Percentiles rank a stretch among this genome's conserved stretches.
phyloP scores from a whole-genome alignment of 1,139 yeast species.

The Groenewaldozyma sp. region DNA sequence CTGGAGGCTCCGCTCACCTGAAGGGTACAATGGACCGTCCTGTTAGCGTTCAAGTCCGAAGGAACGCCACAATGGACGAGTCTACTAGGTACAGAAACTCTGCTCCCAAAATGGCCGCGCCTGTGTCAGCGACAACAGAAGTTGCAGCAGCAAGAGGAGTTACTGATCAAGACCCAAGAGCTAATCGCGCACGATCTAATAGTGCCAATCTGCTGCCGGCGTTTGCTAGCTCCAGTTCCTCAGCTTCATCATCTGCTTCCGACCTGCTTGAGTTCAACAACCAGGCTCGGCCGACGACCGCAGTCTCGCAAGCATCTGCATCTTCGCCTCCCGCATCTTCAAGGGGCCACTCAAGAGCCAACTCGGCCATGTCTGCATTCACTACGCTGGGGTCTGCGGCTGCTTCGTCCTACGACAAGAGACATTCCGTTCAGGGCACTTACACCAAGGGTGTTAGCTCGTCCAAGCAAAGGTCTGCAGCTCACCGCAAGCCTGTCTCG shows the following conservation, averaged over 20 bases:
- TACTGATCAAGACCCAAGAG: too few relatives aligned
- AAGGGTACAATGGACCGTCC: conserved; percentile 18
- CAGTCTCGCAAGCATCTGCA: conserved; percentile 3
- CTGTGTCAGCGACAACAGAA: neutral
- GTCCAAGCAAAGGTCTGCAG: conserved; percentile 1
- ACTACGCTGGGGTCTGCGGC: conserved; percentile 3
- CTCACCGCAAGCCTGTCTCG: neutral
- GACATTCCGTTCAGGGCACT: conserved; percentile 24
- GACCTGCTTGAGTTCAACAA: neutral
- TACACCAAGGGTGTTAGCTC: conserved; percentile 16
- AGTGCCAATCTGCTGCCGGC: too few relatives aligned
- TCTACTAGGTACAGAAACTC: neutral
- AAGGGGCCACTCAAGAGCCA: conserved; percentile 10
- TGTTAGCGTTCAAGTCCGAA: conserved; percentile 20
- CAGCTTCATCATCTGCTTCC: conserved; percentile 1
- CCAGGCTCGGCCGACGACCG: conserved; percentile 1
- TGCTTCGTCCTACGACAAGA: conserved; percentile 17
- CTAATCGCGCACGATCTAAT: too few relatives aligned
- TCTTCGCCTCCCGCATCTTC: neutral
- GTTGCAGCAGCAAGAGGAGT: too few relatives aligned
- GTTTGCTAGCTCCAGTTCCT: conserved; percentile 4
- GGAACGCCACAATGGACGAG: conserved; percentile 1
- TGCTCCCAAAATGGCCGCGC: neutral
- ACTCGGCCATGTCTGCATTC: conserved; percentile 7
- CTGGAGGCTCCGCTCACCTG: too few relatives aligned